These are phyloP conservation scores for Carallia pectinifolia DNA, from an alignment of 345 rosid genomes.

Conservation along the genomic window DNA sequence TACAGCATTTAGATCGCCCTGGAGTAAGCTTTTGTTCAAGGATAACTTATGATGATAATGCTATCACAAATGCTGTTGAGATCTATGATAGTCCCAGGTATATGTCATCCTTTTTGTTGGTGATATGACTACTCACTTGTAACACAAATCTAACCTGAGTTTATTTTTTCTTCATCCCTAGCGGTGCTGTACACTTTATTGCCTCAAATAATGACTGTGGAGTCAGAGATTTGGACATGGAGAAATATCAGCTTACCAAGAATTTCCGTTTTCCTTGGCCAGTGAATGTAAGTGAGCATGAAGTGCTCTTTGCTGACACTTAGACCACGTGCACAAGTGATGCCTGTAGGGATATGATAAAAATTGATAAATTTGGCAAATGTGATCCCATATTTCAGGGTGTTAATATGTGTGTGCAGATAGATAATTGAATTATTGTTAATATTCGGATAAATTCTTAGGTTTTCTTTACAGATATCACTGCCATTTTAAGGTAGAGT, in stretches of 20 bases:
- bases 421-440: too few relatives aligned
- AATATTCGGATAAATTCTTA: too few relatives aligned
- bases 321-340: background rate
- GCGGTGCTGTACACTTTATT: conserved; percentile 51
- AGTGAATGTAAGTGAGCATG: conserved; percentile 43
- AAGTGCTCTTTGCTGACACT: background rate
- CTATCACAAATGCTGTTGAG: conserved; percentile 90
- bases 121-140: background rate
- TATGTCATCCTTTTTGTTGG: background rate
- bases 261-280: conserved; percentile 52
- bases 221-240: conserved; percentile 58
- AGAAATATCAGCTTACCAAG: conserved; percentile 43
- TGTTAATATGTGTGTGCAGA: too few relatives aligned
- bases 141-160: conserved; percentile 6
- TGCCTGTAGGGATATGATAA: too few relatives aligned
- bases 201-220: conserved; percentile 61
- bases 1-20: conserved; percentile 77
- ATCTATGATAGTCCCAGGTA: conserved; percentile 59
- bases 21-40: conserved; percentile 87
- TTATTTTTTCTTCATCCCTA: conserved; percentile 18
- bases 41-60: conserved; percentile 85
- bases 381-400: too few relatives aligned
- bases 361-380: too few relatives aligned
- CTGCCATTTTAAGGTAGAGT: too few relatives aligned
- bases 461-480: too few relatives aligned